Evolutionary conservation across 208 protist genomes (phyloP).

Genomic region (Zelonia costaricensis): DNA sequence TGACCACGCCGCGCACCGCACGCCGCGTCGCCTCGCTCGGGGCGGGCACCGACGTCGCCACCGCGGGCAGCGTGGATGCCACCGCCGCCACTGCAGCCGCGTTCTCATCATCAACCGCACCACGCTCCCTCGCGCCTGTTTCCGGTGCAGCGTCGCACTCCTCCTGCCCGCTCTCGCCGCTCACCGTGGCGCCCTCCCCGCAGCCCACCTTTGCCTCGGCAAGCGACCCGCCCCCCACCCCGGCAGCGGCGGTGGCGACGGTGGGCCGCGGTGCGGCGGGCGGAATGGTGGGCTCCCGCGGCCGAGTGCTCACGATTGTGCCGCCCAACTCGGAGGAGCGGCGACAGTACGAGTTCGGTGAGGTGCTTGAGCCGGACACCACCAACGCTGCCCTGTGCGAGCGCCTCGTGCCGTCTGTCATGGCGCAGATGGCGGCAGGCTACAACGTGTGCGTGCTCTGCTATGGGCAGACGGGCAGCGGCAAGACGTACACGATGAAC

Average conservation of each 20-base stretch:
- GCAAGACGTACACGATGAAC: conserved; percentile 93
- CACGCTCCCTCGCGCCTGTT: too few species aligned
- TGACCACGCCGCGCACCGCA: conserved; percentile 13
- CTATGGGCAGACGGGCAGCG: conserved; percentile 91
- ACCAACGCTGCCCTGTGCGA: conserved; percentile 58
- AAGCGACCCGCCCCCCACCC: background rate
- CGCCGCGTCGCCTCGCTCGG: background rate
- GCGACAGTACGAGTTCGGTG: conserved; percentile 58
- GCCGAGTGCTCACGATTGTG: conserved; percentile 15
- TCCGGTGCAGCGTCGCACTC: too few species aligned
- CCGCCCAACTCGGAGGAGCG: conserved; percentile 14
- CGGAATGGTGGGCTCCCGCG: conserved; percentile 5
- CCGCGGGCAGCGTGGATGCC: background rate
- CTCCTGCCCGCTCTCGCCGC: too few species aligned
- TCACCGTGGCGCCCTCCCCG: too few species aligned
- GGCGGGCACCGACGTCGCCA: background rate
- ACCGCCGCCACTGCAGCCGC: background rate
- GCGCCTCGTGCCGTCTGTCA: conserved; percentile 48
- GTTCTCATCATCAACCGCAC: too few species aligned
- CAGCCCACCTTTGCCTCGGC: too few species aligned
- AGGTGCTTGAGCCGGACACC: conserved; percentile 49
- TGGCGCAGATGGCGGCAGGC: conserved; percentile 53
- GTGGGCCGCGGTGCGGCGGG: background rate
- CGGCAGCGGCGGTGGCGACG: background rate
- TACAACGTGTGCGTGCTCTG: conserved; percentile 72